Base-by-base conservation (phyloP, 208 protist species). In the Trypanosoma theileri region DNA sequence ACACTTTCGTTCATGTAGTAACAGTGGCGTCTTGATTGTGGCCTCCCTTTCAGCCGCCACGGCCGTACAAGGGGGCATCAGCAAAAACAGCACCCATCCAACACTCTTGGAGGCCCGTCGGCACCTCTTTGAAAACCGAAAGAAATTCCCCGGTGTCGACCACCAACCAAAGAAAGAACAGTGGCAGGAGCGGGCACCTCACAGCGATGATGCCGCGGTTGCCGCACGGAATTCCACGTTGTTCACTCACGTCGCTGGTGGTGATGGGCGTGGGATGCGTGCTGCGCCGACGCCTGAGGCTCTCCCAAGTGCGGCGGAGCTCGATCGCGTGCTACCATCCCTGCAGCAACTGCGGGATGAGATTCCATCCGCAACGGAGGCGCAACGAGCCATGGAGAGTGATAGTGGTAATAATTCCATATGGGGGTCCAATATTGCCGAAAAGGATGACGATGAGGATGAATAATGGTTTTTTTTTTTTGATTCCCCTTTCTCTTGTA, bases 291-390 rank as follows among this genome's bases (percentile, higher is more conserved):
- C 28, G 28, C 1, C 4, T 35, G 26, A 45, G 28, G 51, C 4
- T 11, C 59, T 73, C 7, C 75, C 74, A 0, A 46, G 55, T 0
- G 60, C 65, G 4, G 65, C 58, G 9, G 59, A 78, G 10, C 58
- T 85, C 17, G 79, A 90, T 46, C 11, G 59, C 17, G 41, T 70
- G 7, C 64, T 93, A 44, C 82, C 88, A 0, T 79, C 80, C 0
- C 57, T 65, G 51, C 77, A 77, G 69, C 85, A 93, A 72, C 72
- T 93, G 61, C 68, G 72, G 41, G 80, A 89, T 8, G 85, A 91
- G 69, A 73, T 93, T 63, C 88, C 88, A 3, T 84, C 80, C 8
- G 69, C 77, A 4, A 68, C 48, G 24, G 61, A 16, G 6, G 55
- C n/a, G 3, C 52, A 11, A 24, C 52, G 42, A 53, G 58, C 57